Base-by-base conservation (phyloP, 805 yeast species). In the Kregervanrija delftensis region DNA sequence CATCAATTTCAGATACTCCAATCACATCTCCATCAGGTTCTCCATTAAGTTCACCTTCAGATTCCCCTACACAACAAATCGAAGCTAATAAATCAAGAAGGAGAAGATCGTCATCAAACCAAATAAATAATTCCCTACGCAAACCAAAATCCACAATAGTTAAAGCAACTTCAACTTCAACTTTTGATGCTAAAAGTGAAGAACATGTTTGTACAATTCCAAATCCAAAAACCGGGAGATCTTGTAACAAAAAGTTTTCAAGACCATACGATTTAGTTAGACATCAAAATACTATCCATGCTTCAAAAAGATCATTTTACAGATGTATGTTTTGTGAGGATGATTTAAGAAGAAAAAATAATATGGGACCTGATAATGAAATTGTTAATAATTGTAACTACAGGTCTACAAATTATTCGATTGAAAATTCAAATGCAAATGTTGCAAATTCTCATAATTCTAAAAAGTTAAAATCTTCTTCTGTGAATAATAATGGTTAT, bases 241-340 rank as follows among this genome's bases (percentile, higher is more conserved):
- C 78, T 17, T 87, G 96, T 64, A 67, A 74, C 53, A 86, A 86
- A 65, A 80, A 81, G 57, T 91, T 91, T 59, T 88, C 97, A 13
- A 77, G 99, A 58, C 95, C 96, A 14, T 91, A 91, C 61, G 99
- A 91, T 68, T 72, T 91, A 58, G 84, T 90, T 22, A 78, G 99
- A 56, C 99, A 91, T 64, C 96, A 91, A 64, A 96, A 91, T 58
- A 93, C 98, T 0, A 90, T 91, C 44, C 99, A 91, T 63, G 93
- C 97, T 1, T 74, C 85, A 40, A 84, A 83, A 61, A 84, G 91
- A 65, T 85, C 85, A 56, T 79, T 84, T 40, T 93, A 82, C 70
- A 81, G 85, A 60, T 91, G 99, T 64, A 81, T 80, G 54, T 81
- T 84, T 38, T 91, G 99, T 67, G 93, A 85, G 45, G 83, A 77